Evolutionary conservation across 2,329 filamentous ascomycete genomes (phyloP).

Genomic region (Bipolaris cookei): DNA sequence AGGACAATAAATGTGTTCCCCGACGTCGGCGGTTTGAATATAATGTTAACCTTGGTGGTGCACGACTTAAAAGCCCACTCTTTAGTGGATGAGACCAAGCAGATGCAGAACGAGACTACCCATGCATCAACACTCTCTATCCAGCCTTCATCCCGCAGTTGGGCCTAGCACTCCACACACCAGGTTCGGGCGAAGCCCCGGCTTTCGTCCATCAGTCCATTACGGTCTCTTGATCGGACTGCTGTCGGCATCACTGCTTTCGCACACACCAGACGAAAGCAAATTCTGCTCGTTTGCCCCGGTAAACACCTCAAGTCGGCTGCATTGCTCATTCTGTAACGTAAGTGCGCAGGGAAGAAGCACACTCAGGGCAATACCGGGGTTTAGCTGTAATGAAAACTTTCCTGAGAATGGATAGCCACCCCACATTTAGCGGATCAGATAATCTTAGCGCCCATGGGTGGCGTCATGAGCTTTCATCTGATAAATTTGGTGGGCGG

Average conservation of each 20-base stretch:
- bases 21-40: slow-evolving; percentile 5
- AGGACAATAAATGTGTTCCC: slow-evolving; percentile 2
- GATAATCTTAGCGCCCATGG: slow-evolving; percentile 32
- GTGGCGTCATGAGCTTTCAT: slow-evolving; percentile 30
- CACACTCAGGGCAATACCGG: slow-evolving; percentile 18
- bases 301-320: background rate
- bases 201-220: slow-evolving; percentile 7
- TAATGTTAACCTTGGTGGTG: slow-evolving; percentile 11
- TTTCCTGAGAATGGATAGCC: slow-evolving; percentile 2
- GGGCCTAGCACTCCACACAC: slow-evolving; percentile 23
- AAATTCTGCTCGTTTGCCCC: slow-evolving; percentile 9
- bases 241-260: slow-evolving; percentile 30
- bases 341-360: slow-evolving; percentile 19
- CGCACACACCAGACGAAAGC: slow-evolving; percentile 12
- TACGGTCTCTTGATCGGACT: slow-evolving; percentile 15
- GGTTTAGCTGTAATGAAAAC: slow-evolving; percentile 35
- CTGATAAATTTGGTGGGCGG: slow-evolving; percentile 40
- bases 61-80: slow-evolving; percentile 21
- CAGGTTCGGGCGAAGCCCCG: slow-evolving; percentile 21
- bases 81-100: slow-evolving; percentile 33
- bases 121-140: slow-evolving; percentile 20
- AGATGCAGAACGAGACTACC: slow-evolving; percentile 10
- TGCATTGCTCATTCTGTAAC: slow-evolving; percentile 22
- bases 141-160: slow-evolving; percentile 15
- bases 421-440: slow-evolving; percentile 39